These are phyloP conservation scores for Syncephalastrum racemosum DNA, from an alignment of 371 early-diverging fungal species.

Conservation along the genomic window DNA sequence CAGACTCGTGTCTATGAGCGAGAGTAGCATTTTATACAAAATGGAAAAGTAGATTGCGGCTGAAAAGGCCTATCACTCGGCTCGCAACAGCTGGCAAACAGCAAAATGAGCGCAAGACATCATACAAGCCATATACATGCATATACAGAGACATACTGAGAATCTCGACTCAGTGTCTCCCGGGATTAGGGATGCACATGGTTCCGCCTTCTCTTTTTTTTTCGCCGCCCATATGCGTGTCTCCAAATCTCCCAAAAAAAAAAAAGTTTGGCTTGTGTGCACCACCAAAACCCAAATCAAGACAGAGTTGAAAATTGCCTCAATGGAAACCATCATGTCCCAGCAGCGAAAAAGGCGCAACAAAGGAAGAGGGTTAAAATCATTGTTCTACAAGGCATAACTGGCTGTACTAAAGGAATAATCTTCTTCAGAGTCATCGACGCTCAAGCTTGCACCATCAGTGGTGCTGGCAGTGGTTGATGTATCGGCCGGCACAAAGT, in stretches of 20 bases:
- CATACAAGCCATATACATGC: too few relatives aligned
- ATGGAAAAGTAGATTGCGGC: too few relatives aligned
- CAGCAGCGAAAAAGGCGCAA: slow-evolving; percentile 2
- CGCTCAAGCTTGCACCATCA: not conserved
- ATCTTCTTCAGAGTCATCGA: slow-evolving; percentile 21
- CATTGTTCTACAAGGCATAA: slow-evolving; percentile 37
- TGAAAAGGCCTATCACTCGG: slow-evolving; percentile 14
- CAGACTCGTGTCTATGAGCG: not conserved
- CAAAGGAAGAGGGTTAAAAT: not conserved
- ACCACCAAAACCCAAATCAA: too few relatives aligned
- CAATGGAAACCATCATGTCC: not conserved
- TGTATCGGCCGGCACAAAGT: slow-evolving; percentile 29
- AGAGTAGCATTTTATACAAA: too few relatives aligned
- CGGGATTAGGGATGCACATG: too few relatives aligned
- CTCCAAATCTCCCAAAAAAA: too few relatives aligned
- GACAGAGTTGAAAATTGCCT: not conserved
- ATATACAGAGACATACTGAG: too few relatives aligned
- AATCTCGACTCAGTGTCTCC: too few relatives aligned
- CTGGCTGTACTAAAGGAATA: slow-evolving; percentile 48
- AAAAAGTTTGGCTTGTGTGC: too few relatives aligned
- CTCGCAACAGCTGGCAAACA: slow-evolving; percentile 12
- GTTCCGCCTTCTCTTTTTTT: not conserved
- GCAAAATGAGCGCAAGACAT: slow-evolving; percentile 15
- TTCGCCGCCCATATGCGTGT: not conserved
- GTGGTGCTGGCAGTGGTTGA: not conserved